phyloP scores from a whole-genome alignment of 371 early-diverging fungal genomes.

The Mortierella sp. region DNA sequence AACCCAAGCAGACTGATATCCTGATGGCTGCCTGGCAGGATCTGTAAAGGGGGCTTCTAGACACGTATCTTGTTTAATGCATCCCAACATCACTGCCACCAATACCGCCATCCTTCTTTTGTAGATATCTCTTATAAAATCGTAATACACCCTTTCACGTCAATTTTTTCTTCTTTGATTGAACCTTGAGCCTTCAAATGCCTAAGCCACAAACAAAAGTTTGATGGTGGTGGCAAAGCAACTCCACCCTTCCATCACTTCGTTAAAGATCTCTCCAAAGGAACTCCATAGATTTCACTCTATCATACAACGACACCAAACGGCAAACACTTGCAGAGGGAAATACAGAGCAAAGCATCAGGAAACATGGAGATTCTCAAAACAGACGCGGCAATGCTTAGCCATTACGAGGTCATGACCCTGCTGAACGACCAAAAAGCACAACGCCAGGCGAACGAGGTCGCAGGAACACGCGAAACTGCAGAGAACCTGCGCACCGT shows the following conservation, averaged over 20 bases:
- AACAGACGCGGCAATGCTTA: slow-evolving; percentile 51
- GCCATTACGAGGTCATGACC: slow-evolving; percentile 55
- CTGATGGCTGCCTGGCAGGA: slow-evolving; percentile 74
- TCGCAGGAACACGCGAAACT: slow-evolving; percentile 38
- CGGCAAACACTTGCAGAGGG: too few relatives aligned
- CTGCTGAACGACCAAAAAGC: slow-evolving; percentile 54
- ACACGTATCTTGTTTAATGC: not conserved
- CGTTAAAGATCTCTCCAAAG: too few relatives aligned
- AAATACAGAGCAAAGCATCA: slow-evolving; percentile 2
- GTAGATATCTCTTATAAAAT: too few relatives aligned
- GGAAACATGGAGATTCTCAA: slow-evolving; percentile 53
- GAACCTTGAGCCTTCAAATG: too few relatives aligned
- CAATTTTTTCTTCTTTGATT: too few relatives aligned
- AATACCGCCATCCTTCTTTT: slow-evolving; percentile 1
- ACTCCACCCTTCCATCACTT: too few relatives aligned
- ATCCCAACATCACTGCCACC: not conserved
- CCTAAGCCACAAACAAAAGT: too few relatives aligned
- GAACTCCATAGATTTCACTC: too few relatives aligned
- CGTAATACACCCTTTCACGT: too few relatives aligned
- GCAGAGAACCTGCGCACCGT: slow-evolving; percentile 55
- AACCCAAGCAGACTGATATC: slow-evolving; percentile 69
- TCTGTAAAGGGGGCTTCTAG: slow-evolving; percentile 48
- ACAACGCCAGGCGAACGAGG: slow-evolving; percentile 50
- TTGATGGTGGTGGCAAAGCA: too few relatives aligned
- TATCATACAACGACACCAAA: too few relatives aligned